These are phyloP conservation scores for Leishmania mexicana DNA, from an alignment of 208 protist species.

Conservation along the genomic window DNA sequence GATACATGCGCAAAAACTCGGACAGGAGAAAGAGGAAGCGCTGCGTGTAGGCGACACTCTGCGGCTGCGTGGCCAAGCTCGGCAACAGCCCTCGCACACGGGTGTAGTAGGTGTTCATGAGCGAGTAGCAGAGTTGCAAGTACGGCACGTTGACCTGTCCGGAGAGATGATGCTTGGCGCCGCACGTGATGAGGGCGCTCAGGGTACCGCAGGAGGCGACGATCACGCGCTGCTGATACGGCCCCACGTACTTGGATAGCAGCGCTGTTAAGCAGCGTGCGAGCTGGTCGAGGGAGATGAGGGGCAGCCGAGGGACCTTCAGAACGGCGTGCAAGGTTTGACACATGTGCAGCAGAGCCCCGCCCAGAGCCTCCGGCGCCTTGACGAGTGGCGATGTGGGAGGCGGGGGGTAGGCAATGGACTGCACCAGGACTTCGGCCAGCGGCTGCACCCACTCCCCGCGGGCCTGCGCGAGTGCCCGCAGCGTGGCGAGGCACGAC, in stretches of 20 bases:
- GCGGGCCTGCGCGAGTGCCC: conserved; percentile 49
- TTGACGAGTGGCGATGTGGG: conserved; percentile 23
- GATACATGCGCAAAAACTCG: conserved; percentile 81
- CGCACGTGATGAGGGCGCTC: conserved; percentile 75
- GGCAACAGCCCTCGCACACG: conserved; percentile 52
- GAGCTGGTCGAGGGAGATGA: conserved; percentile 63
- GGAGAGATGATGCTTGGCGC: conserved; percentile 42
- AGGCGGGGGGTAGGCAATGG: conserved; percentile 37
- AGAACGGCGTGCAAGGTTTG: conserved; percentile 51
- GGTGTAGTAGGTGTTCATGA: conserved; percentile 90
- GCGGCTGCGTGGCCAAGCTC: conserved; percentile 42
- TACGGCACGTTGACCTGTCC: conserved; percentile 61
- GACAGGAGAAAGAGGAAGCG: conserved; percentile 91
- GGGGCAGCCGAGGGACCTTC: conserved; percentile 44
- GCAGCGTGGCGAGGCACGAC: conserved; percentile 53
- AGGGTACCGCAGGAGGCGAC: conserved; percentile 65
- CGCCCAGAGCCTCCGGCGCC: conserved; percentile 33
- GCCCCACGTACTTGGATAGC: conserved; percentile 83
- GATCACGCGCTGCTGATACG: conserved; percentile 81
- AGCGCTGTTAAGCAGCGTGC: conserved; percentile 52
- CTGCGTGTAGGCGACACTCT: conserved; percentile 71
- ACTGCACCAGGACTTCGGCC: conserved; percentile 53
- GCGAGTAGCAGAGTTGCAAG: conserved; percentile 73
- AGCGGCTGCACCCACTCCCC: conserved; percentile 69
- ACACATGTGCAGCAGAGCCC: conserved; percentile 58